A percentile compares a stretch with the other conserved stretches of the same genome.
These are phyloP conservation scores for Taphrina flavorubra DNA, from an alignment of 1,139 yeast species.

Conservation along the genomic window DNA sequence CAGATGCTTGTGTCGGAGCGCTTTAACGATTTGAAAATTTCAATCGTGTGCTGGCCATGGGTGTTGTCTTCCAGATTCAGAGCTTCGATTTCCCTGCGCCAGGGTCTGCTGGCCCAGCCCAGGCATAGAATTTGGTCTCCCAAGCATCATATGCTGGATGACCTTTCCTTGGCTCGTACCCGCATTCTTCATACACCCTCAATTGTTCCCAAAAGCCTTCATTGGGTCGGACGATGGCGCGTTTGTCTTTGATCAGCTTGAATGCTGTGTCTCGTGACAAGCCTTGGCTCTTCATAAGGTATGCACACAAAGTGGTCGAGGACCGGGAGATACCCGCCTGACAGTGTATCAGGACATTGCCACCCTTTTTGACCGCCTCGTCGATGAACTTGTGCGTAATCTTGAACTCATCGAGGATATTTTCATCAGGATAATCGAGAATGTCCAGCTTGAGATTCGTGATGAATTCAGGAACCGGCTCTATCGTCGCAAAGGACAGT, in stretches of 20 bases:
- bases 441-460: conserved; percentile 46
- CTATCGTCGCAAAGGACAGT: conserved; percentile 28
- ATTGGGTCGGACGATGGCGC: conserved; percentile 30
- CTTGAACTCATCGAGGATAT: conserved; percentile 64
- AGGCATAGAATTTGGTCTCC: conserved; percentile 28
- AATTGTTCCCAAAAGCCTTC: conserved; percentile 37
- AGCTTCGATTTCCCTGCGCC: conserved; percentile 22
- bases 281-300: conserved; percentile 30
- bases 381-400: conserved; percentile 54
- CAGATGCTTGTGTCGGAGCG: background rate
- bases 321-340: conserved; percentile 38
- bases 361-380: conserved; percentile 30
- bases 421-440: conserved; percentile 51
- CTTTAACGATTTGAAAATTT: too few relatives aligned
- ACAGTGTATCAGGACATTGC: conserved; percentile 37
- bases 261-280: conserved; percentile 33
- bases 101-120: conserved; percentile 31
- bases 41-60: background rate
- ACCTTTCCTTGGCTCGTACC: conserved; percentile 11
- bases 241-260: conserved; percentile 17
- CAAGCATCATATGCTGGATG: conserved; percentile 40
- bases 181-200: conserved; percentile 31
- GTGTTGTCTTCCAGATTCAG: background rate
- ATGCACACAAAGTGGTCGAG: conserved; percentile 38
- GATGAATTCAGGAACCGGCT: conserved; percentile 31